Conservation (phyloP, 2,329 filamentous ascomycete species). For the Tothia fuscella region DNA sequence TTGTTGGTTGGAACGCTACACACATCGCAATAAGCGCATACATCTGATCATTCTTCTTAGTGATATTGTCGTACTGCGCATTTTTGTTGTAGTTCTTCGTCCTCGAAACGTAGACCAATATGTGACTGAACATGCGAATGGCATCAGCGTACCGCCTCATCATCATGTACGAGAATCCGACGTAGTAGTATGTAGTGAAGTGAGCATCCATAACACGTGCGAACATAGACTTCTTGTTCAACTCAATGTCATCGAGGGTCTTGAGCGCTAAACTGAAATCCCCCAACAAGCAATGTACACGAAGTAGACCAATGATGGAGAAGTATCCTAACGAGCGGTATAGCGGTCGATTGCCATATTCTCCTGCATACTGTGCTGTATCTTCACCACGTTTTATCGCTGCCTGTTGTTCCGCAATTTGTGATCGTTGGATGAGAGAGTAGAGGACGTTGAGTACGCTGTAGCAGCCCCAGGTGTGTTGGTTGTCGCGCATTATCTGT, state of each 20-base stretch:
- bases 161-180: slow-evolving; percentile 99
- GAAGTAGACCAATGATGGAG: slow-evolving; percentile 92
- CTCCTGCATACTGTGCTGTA: slow-evolving; percentile 72
- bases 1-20: slow-evolving; percentile 92
- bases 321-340: slow-evolving; percentile 99
- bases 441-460: slow-evolving; percentile 98
- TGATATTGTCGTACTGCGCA: slow-evolving; percentile 93
- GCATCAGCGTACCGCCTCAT: slow-evolving; percentile 98
- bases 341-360: slow-evolving; percentile 86
- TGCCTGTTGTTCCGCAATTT: slow-evolving; percentile 93
- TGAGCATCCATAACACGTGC: slow-evolving; percentile 98
- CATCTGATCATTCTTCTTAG: slow-evolving; percentile 99
- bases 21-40: slow-evolving; percentile 98
- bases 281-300: slow-evolving; percentile 90
- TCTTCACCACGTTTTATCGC: slow-evolving; percentile 94
- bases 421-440: slow-evolving; percentile 94
- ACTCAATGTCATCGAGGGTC: slow-evolving; percentile 97
- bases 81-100: slow-evolving; percentile 99
- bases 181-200: slow-evolving; percentile 99
- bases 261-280: slow-evolving; percentile 98
- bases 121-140: slow-evolving; percentile 99
- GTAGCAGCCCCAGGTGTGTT: slow-evolving; percentile 99
- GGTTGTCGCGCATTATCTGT: slow-evolving; percentile 83
- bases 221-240: slow-evolving; percentile 99
- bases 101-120: slow-evolving; percentile 93